Evolutionary conservation across 1,139 yeast genomes (phyloP).

Genomic region (Taiozyma sp.): DNA sequence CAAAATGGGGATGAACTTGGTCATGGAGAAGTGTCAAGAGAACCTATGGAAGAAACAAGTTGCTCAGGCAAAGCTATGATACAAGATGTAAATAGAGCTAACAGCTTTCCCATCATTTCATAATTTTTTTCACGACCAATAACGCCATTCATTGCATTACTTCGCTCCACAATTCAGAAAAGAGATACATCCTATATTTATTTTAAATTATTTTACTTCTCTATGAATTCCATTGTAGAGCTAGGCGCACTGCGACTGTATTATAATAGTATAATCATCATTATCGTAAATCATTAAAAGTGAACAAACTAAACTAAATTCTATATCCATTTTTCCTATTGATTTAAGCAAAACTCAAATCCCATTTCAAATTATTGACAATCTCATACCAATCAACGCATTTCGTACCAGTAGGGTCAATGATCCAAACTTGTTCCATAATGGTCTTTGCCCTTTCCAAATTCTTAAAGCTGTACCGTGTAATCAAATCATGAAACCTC

Average conservation of each 20-base stretch:
- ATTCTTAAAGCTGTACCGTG: constrained; percentile 65
- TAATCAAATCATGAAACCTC: constrained; percentile 52
- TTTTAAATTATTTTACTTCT: neutral
- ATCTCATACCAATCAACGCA: constrained; percentile 66
- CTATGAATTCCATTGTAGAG: neutral
- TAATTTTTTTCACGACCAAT: neutral
- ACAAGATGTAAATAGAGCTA: neutral
- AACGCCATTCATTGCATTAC: neutral
- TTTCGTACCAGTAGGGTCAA: constrained; percentile 40
- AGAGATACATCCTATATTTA: neutral
- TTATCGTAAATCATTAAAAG: neutral
- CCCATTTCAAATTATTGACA: constrained; percentile 69
- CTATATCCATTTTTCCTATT: neutral
- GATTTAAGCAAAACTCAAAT: constrained; percentile 59
- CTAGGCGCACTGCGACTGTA: neutral
- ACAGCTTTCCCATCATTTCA: neutral
- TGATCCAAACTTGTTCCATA: constrained; percentile 54
- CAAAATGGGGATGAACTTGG: constrained; percentile 70
- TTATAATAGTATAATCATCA: neutral
- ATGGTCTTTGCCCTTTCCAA: constrained; percentile 55
- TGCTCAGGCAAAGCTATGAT: neutral
- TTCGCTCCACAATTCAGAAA: too few relatives aligned
- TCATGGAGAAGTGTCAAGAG: constrained; percentile 57
- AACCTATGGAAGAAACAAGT: constrained; percentile 14
- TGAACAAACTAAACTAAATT: neutral